phyloP scores from a whole-genome alignment of 306 rosid species.

The Pyrus betulifolia region DNA sequence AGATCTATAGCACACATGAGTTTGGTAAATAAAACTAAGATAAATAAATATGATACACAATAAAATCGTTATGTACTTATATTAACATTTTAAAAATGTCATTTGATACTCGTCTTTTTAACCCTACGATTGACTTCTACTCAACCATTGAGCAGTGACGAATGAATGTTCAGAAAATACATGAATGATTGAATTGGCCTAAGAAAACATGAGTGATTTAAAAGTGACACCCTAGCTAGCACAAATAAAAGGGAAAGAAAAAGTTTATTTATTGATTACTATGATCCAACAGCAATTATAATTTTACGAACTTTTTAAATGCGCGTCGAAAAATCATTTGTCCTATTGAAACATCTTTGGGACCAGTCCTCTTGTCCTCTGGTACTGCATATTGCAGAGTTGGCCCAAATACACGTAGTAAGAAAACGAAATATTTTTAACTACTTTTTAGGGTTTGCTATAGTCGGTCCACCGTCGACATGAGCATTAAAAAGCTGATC shows the following conservation, averaged over 20 bases:
- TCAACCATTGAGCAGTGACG: neutral
- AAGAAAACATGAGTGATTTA: neutral
- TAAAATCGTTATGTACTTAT: no score
- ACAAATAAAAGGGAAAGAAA: neutral
- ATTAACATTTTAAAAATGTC: neutral
- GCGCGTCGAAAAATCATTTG: conserved; percentile 1
- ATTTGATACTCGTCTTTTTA: no score
- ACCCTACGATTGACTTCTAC: neutral
- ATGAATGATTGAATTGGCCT: no score
- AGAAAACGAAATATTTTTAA: neutral
- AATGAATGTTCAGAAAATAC: no score
- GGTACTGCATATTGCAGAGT: neutral
- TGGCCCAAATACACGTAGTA: neutral
- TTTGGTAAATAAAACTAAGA: neutral
- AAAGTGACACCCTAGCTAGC: neutral
- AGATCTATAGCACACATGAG: neutral
- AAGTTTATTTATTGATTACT: neutral
- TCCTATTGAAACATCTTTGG: neutral
- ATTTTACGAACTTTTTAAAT: neutral
- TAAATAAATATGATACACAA: neutral
- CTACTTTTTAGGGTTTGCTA: neutral
- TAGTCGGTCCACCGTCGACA: no score
- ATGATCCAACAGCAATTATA: neutral
- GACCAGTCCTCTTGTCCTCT: neutral
- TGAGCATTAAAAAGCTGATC: no score